phyloP scores from a whole-genome alignment of 768 basidiomycete species.

The Boletus insuetus region DNA sequence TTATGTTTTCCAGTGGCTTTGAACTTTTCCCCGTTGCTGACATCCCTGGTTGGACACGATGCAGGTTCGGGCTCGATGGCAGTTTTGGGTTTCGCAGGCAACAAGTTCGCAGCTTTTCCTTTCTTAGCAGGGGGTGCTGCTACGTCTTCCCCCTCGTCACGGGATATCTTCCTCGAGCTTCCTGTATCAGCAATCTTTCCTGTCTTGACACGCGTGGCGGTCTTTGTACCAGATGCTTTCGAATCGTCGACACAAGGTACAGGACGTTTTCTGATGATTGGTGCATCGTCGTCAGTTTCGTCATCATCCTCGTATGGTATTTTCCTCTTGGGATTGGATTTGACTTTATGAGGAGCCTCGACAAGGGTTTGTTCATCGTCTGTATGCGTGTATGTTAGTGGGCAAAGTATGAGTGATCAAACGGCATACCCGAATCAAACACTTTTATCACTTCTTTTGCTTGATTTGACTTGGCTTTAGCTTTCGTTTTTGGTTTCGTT shows the following conservation, averaged over 20 bases:
- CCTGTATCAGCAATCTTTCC: neutral
- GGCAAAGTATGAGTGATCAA: neutral
- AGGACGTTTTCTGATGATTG: neutral
- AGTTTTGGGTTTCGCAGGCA: neutral
- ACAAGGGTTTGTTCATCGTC: constrained; percentile 30
- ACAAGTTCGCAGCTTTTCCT: constrained; percentile 4
- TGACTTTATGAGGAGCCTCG: constrained; percentile 17
- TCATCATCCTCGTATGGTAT: neutral
- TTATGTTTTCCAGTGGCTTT: neutral
- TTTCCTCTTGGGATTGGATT: neutral
- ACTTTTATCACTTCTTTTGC: constrained; percentile 5
- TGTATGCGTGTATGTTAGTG: constrained; percentile 3
- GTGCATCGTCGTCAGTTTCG: constrained; percentile 1
- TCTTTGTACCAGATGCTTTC: neutral
- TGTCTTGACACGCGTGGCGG: neutral
- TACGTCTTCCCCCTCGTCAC: constrained; percentile 1
- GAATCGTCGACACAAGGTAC: neutral
- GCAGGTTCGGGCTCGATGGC: neutral
- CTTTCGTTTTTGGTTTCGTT: constrained; percentile 2
- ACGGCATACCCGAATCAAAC: constrained; percentile 14
- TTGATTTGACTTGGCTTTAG: constrained; percentile 6
- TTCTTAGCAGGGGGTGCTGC: constrained; percentile 13
- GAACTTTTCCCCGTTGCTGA: neutral
- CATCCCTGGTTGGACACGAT: neutral
- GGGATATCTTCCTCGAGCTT: neutral